These are phyloP conservation scores for Pleurotus pulmonarius DNA, from an alignment of 768 basidiomycete genomes.

Conservation along the genomic window DNA sequence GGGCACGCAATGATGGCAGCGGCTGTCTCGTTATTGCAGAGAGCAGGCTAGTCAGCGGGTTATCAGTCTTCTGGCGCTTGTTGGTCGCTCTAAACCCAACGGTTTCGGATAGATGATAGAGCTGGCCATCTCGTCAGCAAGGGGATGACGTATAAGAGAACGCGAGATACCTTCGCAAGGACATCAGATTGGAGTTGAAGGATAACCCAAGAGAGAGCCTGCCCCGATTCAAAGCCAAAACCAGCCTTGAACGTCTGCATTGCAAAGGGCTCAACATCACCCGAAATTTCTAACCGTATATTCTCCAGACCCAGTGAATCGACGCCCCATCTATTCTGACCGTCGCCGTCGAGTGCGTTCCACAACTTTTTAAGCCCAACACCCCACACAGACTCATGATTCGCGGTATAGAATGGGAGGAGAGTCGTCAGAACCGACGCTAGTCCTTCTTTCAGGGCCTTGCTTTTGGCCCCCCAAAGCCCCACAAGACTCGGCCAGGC, in stretches of 20 bases:
- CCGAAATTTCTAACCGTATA: conserved; percentile 51
- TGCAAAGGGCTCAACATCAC: conserved; percentile 41
- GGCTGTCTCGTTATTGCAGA: conserved; percentile 36
- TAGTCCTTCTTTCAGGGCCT: conserved; percentile 72
- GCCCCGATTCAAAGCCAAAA: conserved; percentile 61
- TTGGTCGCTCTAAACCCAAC: conserved; percentile 31
- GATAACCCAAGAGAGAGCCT: conserved; percentile 77
- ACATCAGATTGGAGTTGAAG: conserved; percentile 82
- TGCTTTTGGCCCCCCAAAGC: conserved; percentile 80
- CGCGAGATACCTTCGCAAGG: conserved; percentile 51
- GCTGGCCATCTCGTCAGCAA: conserved; percentile 29
- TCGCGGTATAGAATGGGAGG: conserved; percentile 63
- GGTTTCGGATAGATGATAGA: conserved; percentile 63
- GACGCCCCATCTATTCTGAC: conserved; percentile 59
- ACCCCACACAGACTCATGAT: conserved; percentile 27
- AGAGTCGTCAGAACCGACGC: conserved; percentile 69
- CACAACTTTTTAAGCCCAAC: conserved; percentile 51
- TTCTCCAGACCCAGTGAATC: conserved; percentile 63
- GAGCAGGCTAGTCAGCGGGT: conserved; percentile 57
- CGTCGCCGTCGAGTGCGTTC: conserved; percentile 57
- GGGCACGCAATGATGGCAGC: conserved; percentile 28
- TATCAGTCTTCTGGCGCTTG: conserved; percentile 55
- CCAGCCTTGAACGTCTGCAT: conserved; percentile 70
- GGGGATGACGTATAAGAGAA: neutral
- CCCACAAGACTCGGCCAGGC: conserved; percentile 63